These are phyloP conservation scores for Mucor saturninus DNA, from an alignment of 371 early-diverging fungal genomes.

Conservation along the genomic window DNA sequence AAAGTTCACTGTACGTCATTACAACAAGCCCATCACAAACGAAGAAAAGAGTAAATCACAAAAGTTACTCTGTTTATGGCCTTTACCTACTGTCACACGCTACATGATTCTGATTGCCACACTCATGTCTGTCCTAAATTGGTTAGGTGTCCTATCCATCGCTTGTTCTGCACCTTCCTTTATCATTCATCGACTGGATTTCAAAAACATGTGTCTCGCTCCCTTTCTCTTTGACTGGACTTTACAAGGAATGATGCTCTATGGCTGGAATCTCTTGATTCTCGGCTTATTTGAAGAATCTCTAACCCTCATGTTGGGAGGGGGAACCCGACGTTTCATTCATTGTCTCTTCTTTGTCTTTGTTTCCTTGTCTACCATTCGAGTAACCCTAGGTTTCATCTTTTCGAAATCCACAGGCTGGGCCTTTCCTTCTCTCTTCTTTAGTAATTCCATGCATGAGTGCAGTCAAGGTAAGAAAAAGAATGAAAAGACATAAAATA, in stretches of 20 bases:
- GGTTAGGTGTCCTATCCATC: slow-evolving; percentile 29
- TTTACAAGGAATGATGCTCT: slow-evolving; percentile 36
- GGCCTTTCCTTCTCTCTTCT: slow-evolving; percentile 61
- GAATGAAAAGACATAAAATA: slow-evolving; percentile 9
- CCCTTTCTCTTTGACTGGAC: slow-evolving; percentile 51
- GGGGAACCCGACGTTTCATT: slow-evolving; percentile 51
- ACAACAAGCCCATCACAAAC: slow-evolving; percentile 9
- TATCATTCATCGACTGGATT: slow-evolving; percentile 48
- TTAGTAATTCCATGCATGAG: slow-evolving; percentile 65
- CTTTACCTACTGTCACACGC: slow-evolving; percentile 54
- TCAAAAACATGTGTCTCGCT: slow-evolving; percentile 43
- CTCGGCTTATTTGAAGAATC: slow-evolving; percentile 59
- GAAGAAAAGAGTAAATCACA: slow-evolving; percentile 41
- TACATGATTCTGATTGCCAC: slow-evolving; percentile 47
- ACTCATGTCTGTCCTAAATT: slow-evolving; percentile 40
- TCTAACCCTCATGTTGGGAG: slow-evolving; percentile 51
- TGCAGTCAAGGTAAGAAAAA: slow-evolving; percentile 61
- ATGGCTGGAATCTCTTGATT: slow-evolving; percentile 54
- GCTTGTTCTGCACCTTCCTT: slow-evolving; percentile 53
- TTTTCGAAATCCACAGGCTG: slow-evolving; percentile 65
- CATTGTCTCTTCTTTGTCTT: slow-evolving; percentile 36
- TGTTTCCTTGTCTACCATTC: slow-evolving; percentile 33
- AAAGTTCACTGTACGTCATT: slow-evolving; percentile 27
- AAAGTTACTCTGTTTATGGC: slow-evolving; percentile 54
- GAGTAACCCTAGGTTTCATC: slow-evolving; percentile 53